These are phyloP conservation scores for Suillus placidus DNA, from an alignment of 768 basidiomycete genomes.

Conservation along the genomic window DNA sequence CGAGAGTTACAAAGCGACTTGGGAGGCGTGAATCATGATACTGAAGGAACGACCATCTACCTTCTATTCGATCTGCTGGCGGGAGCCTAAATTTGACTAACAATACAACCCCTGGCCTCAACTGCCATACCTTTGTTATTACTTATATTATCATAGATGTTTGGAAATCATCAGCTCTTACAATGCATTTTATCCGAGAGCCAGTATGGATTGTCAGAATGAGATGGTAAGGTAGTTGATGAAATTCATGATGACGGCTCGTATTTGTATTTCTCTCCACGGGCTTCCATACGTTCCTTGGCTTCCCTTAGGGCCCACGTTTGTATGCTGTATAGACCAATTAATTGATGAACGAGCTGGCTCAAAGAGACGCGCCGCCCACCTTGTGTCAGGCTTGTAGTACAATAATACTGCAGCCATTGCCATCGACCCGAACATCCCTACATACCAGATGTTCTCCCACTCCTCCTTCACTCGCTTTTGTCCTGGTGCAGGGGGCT, in stretches of 20 bases:
- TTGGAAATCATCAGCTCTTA: neutral
- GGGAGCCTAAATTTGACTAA: neutral
- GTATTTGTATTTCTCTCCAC: conserved; percentile 90
- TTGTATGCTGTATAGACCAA: conserved; percentile 64
- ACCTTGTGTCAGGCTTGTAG: conserved; percentile 96
- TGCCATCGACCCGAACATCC: conserved; percentile 88
- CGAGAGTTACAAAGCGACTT: conserved; percentile 72
- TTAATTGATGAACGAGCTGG: conserved; percentile 1
- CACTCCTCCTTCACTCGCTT: conserved; percentile 88
- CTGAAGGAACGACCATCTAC: neutral
- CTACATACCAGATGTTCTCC: conserved; percentile 89
- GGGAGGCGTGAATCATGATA: conserved; percentile 40
- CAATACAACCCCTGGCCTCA: conserved; percentile 22
- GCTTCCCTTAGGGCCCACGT: conserved; percentile 92
- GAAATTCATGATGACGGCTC: conserved; percentile 50
- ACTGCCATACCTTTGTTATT: conserved; percentile 22
- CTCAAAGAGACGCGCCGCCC: conserved; percentile 27
- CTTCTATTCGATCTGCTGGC: neutral
- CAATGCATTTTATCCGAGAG: conserved; percentile 5
- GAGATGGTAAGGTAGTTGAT: conserved; percentile 2
- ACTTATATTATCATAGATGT: conserved; percentile 9
- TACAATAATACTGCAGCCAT: conserved; percentile 76
- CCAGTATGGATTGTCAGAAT: conserved; percentile 1
- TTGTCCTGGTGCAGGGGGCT: conserved; percentile 80
- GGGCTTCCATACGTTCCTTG: conserved; percentile 85